A percentile compares a stretch with the other conserved stretches of the same genome.
phyloP scores from a whole-genome alignment of 139 green algal species.

The Chlorella ohadii region DNA sequence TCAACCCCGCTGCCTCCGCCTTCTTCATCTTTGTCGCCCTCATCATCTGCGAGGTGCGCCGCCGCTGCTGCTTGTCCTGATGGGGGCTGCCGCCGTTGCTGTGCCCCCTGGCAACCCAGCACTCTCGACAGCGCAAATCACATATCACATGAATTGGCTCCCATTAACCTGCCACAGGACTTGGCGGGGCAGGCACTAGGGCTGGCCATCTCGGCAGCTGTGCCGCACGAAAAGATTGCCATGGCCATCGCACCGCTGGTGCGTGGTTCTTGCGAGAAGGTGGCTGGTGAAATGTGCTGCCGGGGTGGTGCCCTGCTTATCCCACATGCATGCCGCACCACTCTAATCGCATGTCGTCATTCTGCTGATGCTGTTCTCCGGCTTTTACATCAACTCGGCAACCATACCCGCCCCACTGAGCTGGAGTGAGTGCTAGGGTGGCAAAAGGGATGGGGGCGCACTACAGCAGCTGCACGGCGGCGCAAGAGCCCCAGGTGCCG shows the following conservation, averaged over 20 bases:
- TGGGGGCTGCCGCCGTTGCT: neutral
- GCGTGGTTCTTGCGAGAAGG: constrained; percentile 61
- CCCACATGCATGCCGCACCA: too few relatives aligned
- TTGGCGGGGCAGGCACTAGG: constrained; percentile 41
- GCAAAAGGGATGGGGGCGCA: neutral
- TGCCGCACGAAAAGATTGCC: constrained; percentile 39
- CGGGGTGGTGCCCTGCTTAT: too few relatives aligned
- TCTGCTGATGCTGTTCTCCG: neutral
- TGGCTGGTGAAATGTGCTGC: neutral
- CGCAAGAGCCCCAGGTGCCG: too few relatives aligned
- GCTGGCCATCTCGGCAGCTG: constrained; percentile 32
- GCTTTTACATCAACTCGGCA: constrained; percentile 28
- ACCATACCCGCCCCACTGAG: constrained; percentile 18
- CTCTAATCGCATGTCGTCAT: neutral
- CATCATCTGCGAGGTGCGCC: constrained; percentile 6
- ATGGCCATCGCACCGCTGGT: constrained; percentile 63
- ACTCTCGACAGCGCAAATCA: too few relatives aligned
- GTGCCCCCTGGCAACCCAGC: too few relatives aligned
- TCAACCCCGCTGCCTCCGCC: constrained; percentile 53
- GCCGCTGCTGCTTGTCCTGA: neutral
- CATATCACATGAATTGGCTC: too few relatives aligned
- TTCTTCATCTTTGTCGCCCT: constrained; percentile 62
- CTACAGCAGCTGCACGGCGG: neutral
- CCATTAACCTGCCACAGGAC: constrained; percentile 41
- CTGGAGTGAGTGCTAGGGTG: neutral